These are phyloP conservation scores for Phialophora verrucosa DNA, from an alignment of 2,329 filamentous ascomycete genomes.

Conservation along the genomic window DNA sequence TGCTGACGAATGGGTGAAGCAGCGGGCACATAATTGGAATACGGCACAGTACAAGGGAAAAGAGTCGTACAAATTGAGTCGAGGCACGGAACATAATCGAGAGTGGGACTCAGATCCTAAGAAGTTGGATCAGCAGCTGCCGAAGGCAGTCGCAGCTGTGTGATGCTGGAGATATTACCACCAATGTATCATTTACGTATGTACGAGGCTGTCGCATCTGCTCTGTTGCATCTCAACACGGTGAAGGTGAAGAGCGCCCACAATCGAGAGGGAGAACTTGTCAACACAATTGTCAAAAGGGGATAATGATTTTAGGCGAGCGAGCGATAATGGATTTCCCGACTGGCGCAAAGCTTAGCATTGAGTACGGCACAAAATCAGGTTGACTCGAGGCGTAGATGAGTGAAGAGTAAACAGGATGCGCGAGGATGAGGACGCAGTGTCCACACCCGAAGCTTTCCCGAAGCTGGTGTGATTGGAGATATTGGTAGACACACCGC, in stretches of 20 bases:
- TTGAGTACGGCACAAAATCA: not conserved
- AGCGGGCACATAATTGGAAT: constrained; percentile 28
- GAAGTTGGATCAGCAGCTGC: constrained; percentile 3
- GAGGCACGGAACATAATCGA: constrained; percentile 24
- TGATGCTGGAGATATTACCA: not conserved
- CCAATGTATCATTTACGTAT: not conserved
- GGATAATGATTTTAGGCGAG: not conserved
- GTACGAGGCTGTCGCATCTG: not conserved
- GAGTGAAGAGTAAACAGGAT: not conserved
- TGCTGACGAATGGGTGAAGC: constrained; percentile 24
- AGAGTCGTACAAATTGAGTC: constrained; percentile 25
- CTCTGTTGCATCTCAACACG: not conserved
- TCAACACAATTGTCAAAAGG: not conserved
- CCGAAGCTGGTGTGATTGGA: no score
- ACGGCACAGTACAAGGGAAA: constrained; percentile 26
- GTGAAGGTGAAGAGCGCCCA: not conserved
- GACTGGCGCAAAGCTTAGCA: not conserved
- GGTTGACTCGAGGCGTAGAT: not conserved
- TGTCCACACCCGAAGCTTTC: not conserved
- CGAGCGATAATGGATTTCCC: not conserved
- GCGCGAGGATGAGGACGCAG: no score
- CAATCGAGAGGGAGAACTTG: not conserved
- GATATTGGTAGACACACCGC: not conserved
- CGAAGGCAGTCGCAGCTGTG: constrained; percentile 9
- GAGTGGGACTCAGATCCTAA: constrained; percentile 9